Evolutionary conservation across 1,284 basidiomycete species (phyloP), one percentile per base, ranked within the genome.

Genomic region (Xerocomus cyaneibrunnescens): DNA sequence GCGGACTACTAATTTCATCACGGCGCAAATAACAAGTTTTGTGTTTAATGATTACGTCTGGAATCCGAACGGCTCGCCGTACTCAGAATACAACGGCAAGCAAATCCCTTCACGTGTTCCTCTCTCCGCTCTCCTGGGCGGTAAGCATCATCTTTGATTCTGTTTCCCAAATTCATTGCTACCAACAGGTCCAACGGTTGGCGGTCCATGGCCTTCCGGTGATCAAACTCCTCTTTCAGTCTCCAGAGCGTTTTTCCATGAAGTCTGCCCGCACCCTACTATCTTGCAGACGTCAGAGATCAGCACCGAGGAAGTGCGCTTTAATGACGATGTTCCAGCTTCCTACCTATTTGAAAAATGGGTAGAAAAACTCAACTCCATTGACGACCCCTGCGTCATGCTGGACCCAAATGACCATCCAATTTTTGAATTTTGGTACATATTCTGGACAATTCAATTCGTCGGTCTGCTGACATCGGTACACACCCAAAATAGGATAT

Each of bases 31-130:
- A 22, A 22, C 14, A 47, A 74, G 74, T 6, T 74, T 65, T 34
- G 74, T 75, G 7, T 74, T 74, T 45, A 68, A 72, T 51, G 70
- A 75, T 53, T 74, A 71, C 48, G 55, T 64, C n/a, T 73, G 71
- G 71, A 68, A 62, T 23, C 42, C 46, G 14, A 54, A 63, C 31
- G 64, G 65, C 7, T 57, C 61, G 3, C 53, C 54, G 25, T 74
- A 67, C 45, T 61, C 71, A 3, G 50, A 68, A 14, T 70, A 60
- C 37, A 66, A 71, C 17, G 60, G 67, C 14, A 71, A 67, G 32
- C 44, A 55, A 2, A 66, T 74, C 10, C 72, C 72, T 7, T 68
- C 73, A 2, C 66, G 69, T 36, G 64, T 68, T 35, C 74, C 75
- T 10, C 57, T 74, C 19, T 70, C 69, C 25, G 64, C 67, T 23